These are phyloP conservation scores for Rugonectria rugulosa DNA, from an alignment of 2,329 filamentous ascomycete genomes.

Conservation along the genomic window DNA sequence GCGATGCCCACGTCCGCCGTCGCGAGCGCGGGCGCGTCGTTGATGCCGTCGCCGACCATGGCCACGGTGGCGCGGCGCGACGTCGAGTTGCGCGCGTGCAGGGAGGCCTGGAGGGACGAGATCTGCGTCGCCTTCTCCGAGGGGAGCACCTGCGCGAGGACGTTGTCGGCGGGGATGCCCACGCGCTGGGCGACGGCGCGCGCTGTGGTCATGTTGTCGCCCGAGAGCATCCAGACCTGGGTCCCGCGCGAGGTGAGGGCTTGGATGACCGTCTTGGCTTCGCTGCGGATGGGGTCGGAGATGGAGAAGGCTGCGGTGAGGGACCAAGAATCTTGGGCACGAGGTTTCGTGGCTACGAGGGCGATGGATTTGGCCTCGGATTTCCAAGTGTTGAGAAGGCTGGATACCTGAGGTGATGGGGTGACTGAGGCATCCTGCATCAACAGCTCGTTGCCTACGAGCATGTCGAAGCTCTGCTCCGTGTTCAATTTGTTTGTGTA, in stretches of 20 bases:
- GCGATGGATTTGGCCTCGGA: slow-evolving; percentile 69
- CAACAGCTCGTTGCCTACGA: slow-evolving; percentile 78
- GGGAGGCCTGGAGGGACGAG: slow-evolving; percentile 64
- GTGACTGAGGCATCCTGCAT: slow-evolving; percentile 59
- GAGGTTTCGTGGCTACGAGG: slow-evolving; percentile 57
- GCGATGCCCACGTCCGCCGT: slow-evolving; percentile 85
- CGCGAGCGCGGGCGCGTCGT: slow-evolving; percentile 83
- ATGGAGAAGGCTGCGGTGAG: slow-evolving; percentile 76
- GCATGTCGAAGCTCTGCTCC: slow-evolving; percentile 52
- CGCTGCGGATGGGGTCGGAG: slow-evolving; percentile 80
- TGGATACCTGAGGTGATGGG: slow-evolving; percentile 46
- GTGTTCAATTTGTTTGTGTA: slow-evolving; percentile 46
- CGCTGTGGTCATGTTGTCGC: slow-evolving; percentile 88
- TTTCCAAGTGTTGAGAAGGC: slow-evolving; percentile 64
- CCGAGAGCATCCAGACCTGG: slow-evolving; percentile 90
- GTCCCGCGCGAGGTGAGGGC: slow-evolving; percentile 71
- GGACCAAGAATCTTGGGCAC: slow-evolving; percentile 46
- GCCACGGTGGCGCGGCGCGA: slow-evolving; percentile 65
- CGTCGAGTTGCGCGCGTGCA: slow-evolving; percentile 47
- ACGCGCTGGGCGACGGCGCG: slow-evolving; percentile 77
- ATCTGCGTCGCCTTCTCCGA: slow-evolving; percentile 81
- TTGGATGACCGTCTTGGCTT: slow-evolving; percentile 70
- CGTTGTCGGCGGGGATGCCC: slow-evolving; percentile 75
- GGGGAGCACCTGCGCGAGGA: slow-evolving; percentile 88
- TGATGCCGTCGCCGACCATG: slow-evolving; percentile 91